phyloP scores from a whole-genome alignment of 495 filamentous ascomycete species.

The Geoglossum glabrum region DNA sequence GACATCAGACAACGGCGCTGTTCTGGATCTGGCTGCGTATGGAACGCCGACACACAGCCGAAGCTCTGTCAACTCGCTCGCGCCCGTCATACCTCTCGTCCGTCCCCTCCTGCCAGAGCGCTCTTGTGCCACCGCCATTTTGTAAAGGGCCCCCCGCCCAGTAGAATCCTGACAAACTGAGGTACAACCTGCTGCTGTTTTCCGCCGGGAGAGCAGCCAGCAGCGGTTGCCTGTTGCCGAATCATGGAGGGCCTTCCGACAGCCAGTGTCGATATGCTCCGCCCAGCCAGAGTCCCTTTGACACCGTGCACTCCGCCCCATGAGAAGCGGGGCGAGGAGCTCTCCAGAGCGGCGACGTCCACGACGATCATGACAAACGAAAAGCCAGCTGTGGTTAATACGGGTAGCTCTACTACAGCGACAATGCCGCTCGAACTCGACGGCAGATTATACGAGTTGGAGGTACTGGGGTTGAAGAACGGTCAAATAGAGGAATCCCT shows the following conservation, averaged over 20 bases:
- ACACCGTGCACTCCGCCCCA: background rate
- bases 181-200: background rate
- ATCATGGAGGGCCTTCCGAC: background rate
- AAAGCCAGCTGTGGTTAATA: background rate
- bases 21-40: too few relatives aligned
- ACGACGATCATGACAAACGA: background rate
- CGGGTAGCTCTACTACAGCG: background rate
- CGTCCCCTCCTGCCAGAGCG: background rate
- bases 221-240: background rate
- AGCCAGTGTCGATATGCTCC: background rate
- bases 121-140: background rate
- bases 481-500: background rate
- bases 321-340: background rate
- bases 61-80: too few relatives aligned
- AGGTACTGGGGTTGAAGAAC: background rate
- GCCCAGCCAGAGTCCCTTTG: background rate
- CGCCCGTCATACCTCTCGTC: too few relatives aligned
- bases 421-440: background rate
- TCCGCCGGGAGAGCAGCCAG: background rate
- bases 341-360: background rate
- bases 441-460: background rate
- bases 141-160: too few relatives aligned
- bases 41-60: too few relatives aligned
- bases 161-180: too few relatives aligned
- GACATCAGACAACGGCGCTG: too few relatives aligned